phyloP scores from a whole-genome alignment of 2,329 filamentous ascomycete genomes.

The Blumeriella jaapii region DNA sequence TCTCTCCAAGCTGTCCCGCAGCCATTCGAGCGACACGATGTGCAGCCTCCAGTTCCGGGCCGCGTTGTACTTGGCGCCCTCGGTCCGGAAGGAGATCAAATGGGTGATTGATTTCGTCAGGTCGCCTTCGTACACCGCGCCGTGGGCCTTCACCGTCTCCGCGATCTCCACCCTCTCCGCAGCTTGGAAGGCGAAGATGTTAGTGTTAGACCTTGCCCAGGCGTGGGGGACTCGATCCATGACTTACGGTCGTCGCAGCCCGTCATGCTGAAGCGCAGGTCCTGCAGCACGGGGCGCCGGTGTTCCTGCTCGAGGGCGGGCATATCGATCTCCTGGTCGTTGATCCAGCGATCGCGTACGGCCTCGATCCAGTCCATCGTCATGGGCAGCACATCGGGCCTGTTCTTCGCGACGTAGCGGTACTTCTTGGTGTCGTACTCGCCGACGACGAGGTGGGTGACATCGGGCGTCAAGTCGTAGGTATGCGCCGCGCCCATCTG shows the following conservation, averaged over 20 bases:
- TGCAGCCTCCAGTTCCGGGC: constrained; percentile 74
- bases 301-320: constrained; percentile 54
- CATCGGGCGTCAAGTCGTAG: constrained; percentile 87
- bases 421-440: constrained; percentile 88
- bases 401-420: constrained; percentile 81
- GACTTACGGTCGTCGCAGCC: constrained; percentile 55
- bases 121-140: constrained; percentile 78
- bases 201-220: constrained; percentile 13
- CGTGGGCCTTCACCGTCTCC: constrained; percentile 50
- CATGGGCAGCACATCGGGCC: constrained; percentile 77
- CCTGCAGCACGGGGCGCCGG: constrained; percentile 51
- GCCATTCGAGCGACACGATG: constrained; percentile 75
- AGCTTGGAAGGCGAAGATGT: constrained; percentile 32
- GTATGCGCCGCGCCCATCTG: constrained; percentile 83
- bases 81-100: constrained; percentile 65
- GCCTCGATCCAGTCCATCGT: constrained; percentile 75
- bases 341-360: constrained; percentile 68
- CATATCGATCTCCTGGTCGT: constrained; percentile 65
- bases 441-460: constrained; percentile 88
- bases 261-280: constrained; percentile 54
- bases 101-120: constrained; percentile 80
- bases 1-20: constrained; percentile 68
- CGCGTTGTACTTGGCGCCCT: constrained; percentile 82
- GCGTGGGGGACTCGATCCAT: not conserved
- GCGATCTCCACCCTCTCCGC: constrained; percentile 60